These are phyloP conservation scores for Massariosphaeria phaeospora DNA, from an alignment of 495 filamentous ascomycete species.

Conservation along the genomic window DNA sequence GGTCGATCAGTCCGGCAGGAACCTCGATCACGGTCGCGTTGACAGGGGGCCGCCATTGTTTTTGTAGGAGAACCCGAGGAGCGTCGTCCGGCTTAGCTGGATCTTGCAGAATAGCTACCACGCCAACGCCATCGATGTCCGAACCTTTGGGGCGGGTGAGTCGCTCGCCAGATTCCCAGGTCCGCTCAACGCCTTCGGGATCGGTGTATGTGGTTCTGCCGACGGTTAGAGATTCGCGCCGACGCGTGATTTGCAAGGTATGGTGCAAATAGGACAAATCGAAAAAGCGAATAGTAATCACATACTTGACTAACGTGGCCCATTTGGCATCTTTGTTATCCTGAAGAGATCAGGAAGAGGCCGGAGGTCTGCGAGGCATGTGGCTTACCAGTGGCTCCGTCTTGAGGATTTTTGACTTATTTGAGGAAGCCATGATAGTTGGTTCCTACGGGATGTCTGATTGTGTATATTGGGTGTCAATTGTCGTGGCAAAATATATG, in stretches of 20 bases:
- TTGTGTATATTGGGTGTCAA: not conserved
- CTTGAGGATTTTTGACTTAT: constrained; percentile 30
- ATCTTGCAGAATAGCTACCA: constrained; percentile 77
- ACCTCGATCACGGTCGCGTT: constrained; percentile 74
- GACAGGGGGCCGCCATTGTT: constrained; percentile 78
- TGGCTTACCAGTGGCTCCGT: constrained; percentile 35
- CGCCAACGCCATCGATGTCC: constrained; percentile 81
- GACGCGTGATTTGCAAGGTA: not conserved
- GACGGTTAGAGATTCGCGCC: not conserved
- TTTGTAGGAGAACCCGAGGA: constrained; percentile 55
- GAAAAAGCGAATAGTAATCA: not conserved
- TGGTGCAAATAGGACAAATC: not conserved
- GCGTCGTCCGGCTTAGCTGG: constrained; percentile 55
- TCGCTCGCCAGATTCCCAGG: constrained; percentile 34
- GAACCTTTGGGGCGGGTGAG: constrained; percentile 39
- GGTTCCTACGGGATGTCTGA: not conserved
- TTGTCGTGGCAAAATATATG: not conserved
- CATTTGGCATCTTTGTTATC: constrained; percentile 33
- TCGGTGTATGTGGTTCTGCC: constrained; percentile 33
- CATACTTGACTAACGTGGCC: constrained; percentile 33
- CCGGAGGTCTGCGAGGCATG: too few relatives aligned
- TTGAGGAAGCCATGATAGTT: constrained; percentile 1
- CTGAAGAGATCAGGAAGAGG: constrained; percentile 24
- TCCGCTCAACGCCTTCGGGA: constrained; percentile 27
- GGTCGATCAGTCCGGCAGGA: constrained; percentile 81